Base-by-base conservation (phyloP, 495 filamentous ascomycete genomes). In the Apodospora peruviana region DNA sequence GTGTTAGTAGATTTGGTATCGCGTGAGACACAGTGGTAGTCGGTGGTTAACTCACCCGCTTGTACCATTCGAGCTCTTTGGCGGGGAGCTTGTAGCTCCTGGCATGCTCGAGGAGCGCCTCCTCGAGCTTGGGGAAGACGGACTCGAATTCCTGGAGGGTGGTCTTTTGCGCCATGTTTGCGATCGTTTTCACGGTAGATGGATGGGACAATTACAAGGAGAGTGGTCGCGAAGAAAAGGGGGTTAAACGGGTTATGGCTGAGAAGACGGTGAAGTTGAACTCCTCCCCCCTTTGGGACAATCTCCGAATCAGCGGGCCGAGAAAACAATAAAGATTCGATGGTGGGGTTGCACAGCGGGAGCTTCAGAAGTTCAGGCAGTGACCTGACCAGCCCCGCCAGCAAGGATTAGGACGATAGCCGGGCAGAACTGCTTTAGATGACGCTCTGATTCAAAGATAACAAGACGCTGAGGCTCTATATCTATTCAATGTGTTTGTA, bases 111-210 rank as follows among this genome's bases (percentile, higher is more conserved):
- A 87, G 74, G 41, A 98, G 73, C 52, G 87, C 88, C 59, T 87
- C 76, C 62, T 88, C 78, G 48, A 91, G 75, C 52, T 81, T 78
- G 40, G 86, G 88, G 76, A 94, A 96, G 62, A 95, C 75, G 14
- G 79, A 70, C 75, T 98, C 93, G 64, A 98, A 98, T 47, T 93
- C 83, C 56, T 86, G 76, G 50, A 86, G 77, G 34, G 83, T 87
- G 23, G 83, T 88, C 46, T 73, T 77, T 50, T 82, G 64, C 37
- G 81, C 75, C 83, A 84, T 86, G 38, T 55, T 75, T 56, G 55
- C 49, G 22, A 45, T 47, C 43, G 36, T 23, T 38, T n/a, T 37
- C 18, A 11, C 8, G 8, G 17, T 36, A 11, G n/a, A 27, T 36
- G 5, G 16, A 2, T 42, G 40, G 27, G 27, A 7, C 12, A 12